Percentiles rank a stretch among this genome's conserved stretches.
These are phyloP conservation scores for Sugiyamaella qingdaonensis DNA, from an alignment of 805 yeast genomes.

Conservation along the genomic window DNA sequence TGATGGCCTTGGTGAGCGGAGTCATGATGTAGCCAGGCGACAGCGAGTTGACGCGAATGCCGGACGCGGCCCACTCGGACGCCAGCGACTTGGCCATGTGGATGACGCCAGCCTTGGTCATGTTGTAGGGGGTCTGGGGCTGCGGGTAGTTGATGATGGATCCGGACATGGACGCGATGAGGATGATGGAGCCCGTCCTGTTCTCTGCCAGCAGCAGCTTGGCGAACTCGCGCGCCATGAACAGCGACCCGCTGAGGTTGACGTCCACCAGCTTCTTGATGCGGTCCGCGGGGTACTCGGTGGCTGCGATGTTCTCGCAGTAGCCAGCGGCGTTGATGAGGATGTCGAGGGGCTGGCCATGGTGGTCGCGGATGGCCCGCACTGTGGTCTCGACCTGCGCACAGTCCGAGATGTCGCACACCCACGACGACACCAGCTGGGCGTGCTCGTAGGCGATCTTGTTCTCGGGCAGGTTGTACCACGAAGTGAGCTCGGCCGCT, in stretches of 20 bases:
- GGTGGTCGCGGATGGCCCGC: constrained; percentile 50
- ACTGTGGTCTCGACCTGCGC: constrained; percentile 54
- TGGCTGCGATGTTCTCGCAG: constrained; percentile 75
- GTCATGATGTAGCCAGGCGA: constrained; percentile 81
- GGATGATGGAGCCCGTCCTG: constrained; percentile 65
- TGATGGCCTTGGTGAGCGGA: constrained; percentile 70
- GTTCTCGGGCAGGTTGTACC: constrained; percentile 37
- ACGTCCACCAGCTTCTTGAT: constrained; percentile 68
- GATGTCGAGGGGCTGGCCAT: constrained; percentile 58
- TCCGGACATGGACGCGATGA: constrained; percentile 87
- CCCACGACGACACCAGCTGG: constrained; percentile 49
- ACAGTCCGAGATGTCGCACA: constrained; percentile 68
- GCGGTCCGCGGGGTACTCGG: constrained; percentile 66
- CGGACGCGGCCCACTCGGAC: constrained; percentile 75
- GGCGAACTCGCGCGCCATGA: constrained; percentile 71
- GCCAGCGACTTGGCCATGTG: constrained; percentile 74
- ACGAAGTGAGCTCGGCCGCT: constrained; percentile 45
- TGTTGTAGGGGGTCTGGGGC: constrained; percentile 74
- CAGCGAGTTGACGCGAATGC: constrained; percentile 71
- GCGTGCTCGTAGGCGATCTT: constrained; percentile 13
- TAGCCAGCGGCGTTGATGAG: constrained; percentile 80
- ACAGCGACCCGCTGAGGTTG: constrained; percentile 69
- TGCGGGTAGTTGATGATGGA: constrained; percentile 83
- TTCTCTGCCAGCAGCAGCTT: constrained; percentile 52
- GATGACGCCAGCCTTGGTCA: constrained; percentile 83